These are phyloP conservation scores for Biscogniauxia sp. DNA, from an alignment of 2,329 filamentous ascomycete species.

Conservation along the genomic window DNA sequence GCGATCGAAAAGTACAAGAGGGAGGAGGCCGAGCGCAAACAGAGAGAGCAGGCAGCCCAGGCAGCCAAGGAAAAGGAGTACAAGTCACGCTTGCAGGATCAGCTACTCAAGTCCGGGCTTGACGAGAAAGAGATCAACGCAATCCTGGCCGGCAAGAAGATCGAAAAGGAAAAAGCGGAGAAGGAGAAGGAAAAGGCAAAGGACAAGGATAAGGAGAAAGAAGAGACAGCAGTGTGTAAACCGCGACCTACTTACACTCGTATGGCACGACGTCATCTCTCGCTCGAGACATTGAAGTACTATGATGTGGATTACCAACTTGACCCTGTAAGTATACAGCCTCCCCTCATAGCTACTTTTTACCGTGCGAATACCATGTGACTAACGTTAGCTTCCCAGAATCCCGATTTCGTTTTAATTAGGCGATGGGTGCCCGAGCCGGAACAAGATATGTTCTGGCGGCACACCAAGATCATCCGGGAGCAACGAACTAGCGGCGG, in stretches of 20 bases:
- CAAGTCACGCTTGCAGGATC: conserved; percentile 53
- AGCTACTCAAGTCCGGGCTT: conserved; percentile 57
- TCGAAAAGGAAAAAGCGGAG: conserved; percentile 51
- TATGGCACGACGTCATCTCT: conserved; percentile 61
- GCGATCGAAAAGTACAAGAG: conserved; percentile 52
- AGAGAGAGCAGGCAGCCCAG: conserved; percentile 40
- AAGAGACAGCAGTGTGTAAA: conserved; percentile 17
- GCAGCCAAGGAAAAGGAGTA: conserved; percentile 52
- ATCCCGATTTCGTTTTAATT: conserved; percentile 70
- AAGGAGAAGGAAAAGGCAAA: conserved; percentile 32
- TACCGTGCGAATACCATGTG: background rate
- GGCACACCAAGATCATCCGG: conserved; percentile 65
- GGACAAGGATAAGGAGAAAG: conserved; percentile 34
- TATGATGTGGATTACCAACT: conserved; percentile 58
- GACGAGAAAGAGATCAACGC: conserved; percentile 58
- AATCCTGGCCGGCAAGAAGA: conserved; percentile 44
- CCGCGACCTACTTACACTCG: conserved; percentile 58
- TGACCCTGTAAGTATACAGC: conserved; percentile 49
- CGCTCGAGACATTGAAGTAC: conserved; percentile 57
- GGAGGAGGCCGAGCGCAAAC: conserved; percentile 45
- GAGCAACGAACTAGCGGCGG: conserved; percentile 43
- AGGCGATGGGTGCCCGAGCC: conserved; percentile 70
- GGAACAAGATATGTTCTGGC: conserved; percentile 70
- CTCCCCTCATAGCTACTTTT: background rate
- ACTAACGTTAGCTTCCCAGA: conserved; percentile 38